Evolutionary conservation across 2,329 filamentous ascomycete species (phyloP).

Genomic region (Trichophyton schoenleinii): DNA sequence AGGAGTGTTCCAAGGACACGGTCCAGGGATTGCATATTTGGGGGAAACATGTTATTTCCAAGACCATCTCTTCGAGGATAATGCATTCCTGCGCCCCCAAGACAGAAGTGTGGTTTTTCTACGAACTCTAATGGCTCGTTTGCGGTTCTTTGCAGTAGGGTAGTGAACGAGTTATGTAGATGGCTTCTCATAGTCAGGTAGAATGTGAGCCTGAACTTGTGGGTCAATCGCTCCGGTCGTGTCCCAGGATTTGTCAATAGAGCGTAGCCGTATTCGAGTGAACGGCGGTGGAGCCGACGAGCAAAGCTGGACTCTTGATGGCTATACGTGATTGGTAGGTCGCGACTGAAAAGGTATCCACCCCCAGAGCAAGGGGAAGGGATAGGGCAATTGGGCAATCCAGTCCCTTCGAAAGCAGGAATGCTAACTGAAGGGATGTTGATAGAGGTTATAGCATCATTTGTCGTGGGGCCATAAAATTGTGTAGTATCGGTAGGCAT

Average conservation of each 20-base stretch:
- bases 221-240: constrained; percentile 12
- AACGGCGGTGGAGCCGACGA: constrained; percentile 55
- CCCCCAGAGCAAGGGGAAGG: neutral
- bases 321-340: constrained; percentile 40
- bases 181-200: constrained; percentile 15
- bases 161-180: constrained; percentile 3
- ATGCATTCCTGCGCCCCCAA: constrained; percentile 58
- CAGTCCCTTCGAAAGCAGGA: neutral
- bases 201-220: constrained; percentile 20
- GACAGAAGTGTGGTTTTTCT: constrained; percentile 18
- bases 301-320: constrained; percentile 58
- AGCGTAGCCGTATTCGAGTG: constrained; percentile 50
- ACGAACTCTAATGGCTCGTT: constrained; percentile 15
- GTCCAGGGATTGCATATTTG: constrained; percentile 20
- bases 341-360: neutral
- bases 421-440: neutral
- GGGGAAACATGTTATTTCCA: constrained; percentile 26
- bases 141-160: constrained; percentile 5
- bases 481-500: neutral
- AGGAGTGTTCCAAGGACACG: constrained; percentile 17
- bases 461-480: neutral
- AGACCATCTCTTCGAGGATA: constrained; percentile 36
- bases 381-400: neutral
- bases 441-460: neutral
- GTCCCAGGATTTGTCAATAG: constrained; percentile 36